These are phyloP conservation scores for Spinacia oleracea DNA, from an alignment of 179 eudicot species.

Conservation along the genomic window DNA sequence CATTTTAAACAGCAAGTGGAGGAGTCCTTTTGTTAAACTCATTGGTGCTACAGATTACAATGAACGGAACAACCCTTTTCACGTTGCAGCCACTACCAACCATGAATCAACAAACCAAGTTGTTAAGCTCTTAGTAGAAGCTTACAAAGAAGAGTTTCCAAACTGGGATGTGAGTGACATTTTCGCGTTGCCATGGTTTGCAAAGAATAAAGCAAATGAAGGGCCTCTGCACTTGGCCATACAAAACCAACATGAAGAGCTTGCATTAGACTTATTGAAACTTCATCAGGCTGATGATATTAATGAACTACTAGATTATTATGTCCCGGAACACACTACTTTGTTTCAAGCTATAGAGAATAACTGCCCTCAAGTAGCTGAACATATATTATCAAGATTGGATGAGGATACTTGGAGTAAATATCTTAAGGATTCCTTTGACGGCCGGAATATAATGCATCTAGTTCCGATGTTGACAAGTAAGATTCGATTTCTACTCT, in stretches of 20 bases:
- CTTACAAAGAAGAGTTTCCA: background rate
- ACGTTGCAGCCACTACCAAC: background rate
- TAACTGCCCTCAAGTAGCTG: background rate
- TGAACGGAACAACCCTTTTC: background rate
- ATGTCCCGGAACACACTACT: background rate
- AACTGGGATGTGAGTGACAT: background rate
- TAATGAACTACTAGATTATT: background rate
- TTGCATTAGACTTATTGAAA: background rate
- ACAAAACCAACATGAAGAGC: background rate
- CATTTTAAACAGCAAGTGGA: background rate
- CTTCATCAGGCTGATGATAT: background rate
- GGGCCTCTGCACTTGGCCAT: slow-evolving; percentile 1
- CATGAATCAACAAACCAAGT: background rate
- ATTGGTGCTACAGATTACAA: background rate
- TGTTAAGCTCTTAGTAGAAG: background rate
- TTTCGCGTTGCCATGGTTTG: background rate
- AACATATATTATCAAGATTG: background rate
- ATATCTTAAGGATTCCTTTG: background rate
- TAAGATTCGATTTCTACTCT: too few relatives aligned
- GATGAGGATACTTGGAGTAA: background rate
- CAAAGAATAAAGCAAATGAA: background rate
- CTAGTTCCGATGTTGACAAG: background rate
- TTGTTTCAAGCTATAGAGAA: background rate
- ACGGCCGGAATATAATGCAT: background rate
- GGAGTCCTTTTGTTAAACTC: background rate